Percentiles rank a stretch among this genome's conserved stretches.
phyloP scores from a whole-genome alignment of 306 rosid genomes.

The Ochetophila trinervis region DNA sequence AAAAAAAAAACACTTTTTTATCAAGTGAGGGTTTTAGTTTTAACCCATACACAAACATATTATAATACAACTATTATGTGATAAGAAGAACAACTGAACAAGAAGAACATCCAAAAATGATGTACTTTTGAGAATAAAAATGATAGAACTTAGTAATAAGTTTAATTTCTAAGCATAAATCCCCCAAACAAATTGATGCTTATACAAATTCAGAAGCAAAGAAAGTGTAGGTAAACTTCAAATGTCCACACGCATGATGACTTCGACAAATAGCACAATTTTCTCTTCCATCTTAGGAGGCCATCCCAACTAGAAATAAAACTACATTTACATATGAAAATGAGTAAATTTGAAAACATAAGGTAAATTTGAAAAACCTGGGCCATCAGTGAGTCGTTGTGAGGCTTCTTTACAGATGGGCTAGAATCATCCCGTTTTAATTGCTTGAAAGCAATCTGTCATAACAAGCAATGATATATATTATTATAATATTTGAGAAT shows the following conservation, averaged over 20 bases:
- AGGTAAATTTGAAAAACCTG: conserved; percentile 55
- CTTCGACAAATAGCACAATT: not conserved
- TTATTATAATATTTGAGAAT: not conserved
- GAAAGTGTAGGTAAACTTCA: not conserved
- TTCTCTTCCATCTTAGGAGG: not conserved
- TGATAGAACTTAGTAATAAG: no score
- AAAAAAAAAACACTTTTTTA: no score
- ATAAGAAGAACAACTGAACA: no score
- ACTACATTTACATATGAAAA: conserved; percentile 1
- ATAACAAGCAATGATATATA: not conserved
- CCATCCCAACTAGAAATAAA: not conserved
- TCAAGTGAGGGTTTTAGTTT: no score
- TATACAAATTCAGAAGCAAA: no score
- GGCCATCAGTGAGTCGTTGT: conserved; percentile 60
- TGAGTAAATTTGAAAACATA: not conserved
- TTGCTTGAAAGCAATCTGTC: conserved; percentile 64
- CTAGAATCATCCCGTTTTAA: conserved; percentile 46
- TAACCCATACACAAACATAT: no score
- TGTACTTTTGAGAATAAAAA: no score
- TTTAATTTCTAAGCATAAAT: no score
- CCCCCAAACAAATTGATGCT: no score
- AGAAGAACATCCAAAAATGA: no score
- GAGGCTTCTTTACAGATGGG: conserved; percentile 60
- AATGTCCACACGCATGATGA: not conserved
- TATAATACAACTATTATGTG: no score